phyloP scores from a whole-genome alignment of 768 basidiomycete species.

The Termitomyces sp. region DNA sequence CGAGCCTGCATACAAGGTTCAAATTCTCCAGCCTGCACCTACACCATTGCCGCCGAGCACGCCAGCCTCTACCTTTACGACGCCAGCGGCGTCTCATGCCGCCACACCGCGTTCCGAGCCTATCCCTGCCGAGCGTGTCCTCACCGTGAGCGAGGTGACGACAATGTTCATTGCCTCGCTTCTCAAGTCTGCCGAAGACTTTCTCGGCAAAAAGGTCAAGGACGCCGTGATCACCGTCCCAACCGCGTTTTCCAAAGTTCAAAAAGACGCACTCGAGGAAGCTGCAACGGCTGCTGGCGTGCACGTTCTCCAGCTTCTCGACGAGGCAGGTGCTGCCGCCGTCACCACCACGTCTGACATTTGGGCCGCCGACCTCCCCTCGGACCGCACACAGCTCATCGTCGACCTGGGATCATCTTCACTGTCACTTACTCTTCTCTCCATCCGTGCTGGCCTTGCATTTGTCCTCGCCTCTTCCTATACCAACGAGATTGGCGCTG shows the following conservation, averaged over 20 bases:
- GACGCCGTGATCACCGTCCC: conserved; percentile 86
- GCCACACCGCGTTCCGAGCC: conserved; percentile 74
- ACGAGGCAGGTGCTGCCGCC: conserved; percentile 78
- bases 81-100: conserved; percentile 60
- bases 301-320: conserved; percentile 78
- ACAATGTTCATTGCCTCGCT: conserved; percentile 83
- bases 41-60: conserved; percentile 50
- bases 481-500: conserved; percentile 50
- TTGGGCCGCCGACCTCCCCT: conserved; percentile 33
- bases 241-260: conserved; percentile 61
- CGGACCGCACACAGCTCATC: conserved; percentile 73
- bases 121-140: conserved; percentile 55
- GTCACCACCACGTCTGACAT: conserved; percentile 46
- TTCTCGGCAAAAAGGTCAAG: conserved; percentile 72
- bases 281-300: conserved; percentile 82
- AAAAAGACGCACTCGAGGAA: conserved; percentile 63
- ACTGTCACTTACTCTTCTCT: conserved; percentile 62
- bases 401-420: conserved; percentile 80
- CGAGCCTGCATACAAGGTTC: conserved; percentile 79
- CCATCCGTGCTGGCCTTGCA: conserved; percentile 70
- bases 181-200: conserved; percentile 83
- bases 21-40: conserved; percentile 75
- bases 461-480: conserved; percentile 52
- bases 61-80: conserved; percentile 26
- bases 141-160: conserved; percentile 81